phyloP scores from a whole-genome alignment of 495 filamentous ascomycete species.

The Lophium mytilinum region DNA sequence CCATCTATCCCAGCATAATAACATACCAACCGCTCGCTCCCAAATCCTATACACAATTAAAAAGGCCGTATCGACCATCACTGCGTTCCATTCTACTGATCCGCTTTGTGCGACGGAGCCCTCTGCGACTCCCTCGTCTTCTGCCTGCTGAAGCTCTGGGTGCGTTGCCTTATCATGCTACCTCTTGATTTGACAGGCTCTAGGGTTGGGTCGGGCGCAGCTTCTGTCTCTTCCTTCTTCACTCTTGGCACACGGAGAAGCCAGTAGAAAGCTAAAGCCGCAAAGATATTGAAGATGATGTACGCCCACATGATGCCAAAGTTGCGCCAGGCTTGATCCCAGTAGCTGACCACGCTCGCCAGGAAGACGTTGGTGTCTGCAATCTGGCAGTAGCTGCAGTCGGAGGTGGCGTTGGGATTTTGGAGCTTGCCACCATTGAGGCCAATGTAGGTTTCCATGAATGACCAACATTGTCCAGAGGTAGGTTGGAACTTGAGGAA shows the following conservation, averaged over 20 bases:
- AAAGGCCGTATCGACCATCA: too few species aligned
- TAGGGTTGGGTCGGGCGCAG: neutral
- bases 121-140: too few species aligned
- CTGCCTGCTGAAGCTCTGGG: too few species aligned
- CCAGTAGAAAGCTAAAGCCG: slow-evolving; percentile 35
- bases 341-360: slow-evolving; percentile 21
- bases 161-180: too few species aligned
- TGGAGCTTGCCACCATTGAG: slow-evolving; percentile 26
- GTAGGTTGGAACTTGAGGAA: slow-evolving; percentile 31
- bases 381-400: slow-evolving; percentile 32
- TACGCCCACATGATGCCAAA: slow-evolving; percentile 45
- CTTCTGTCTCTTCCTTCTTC: slow-evolving; percentile 22
- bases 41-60: too few species aligned
- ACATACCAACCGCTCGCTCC: too few species aligned
- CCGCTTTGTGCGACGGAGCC: too few species aligned
- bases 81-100: too few species aligned
- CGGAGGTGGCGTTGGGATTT: slow-evolving; percentile 22
- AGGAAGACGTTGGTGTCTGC: slow-evolving; percentile 34
- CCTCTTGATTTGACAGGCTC: too few species aligned
- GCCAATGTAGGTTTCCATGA: slow-evolving; percentile 26
- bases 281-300: slow-evolving; percentile 35
- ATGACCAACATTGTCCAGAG: slow-evolving; percentile 25
- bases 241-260: slow-evolving; percentile 34
- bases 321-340: slow-evolving; percentile 34
- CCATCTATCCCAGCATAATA: too few species aligned